A percentile compares a stretch with the other conserved stretches of the same genome.
These are phyloP conservation scores for Nakazawaea pomicola DNA, from an alignment of 805 yeast species.

Conservation along the genomic window DNA sequence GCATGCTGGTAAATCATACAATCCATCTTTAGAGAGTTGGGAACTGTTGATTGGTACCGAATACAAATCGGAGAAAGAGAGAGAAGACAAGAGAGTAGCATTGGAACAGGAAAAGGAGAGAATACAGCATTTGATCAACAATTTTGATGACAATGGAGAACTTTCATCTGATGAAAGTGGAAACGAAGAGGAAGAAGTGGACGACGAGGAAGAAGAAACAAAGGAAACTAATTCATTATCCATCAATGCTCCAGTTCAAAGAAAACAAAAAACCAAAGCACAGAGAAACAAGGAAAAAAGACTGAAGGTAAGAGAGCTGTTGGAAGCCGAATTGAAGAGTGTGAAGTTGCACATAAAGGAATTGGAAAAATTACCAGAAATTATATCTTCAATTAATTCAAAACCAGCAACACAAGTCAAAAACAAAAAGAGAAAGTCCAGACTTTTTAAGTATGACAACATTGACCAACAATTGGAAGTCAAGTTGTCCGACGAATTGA, in stretches of 20 bases:
- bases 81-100: conserved; percentile 58
- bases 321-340: conserved; percentile 49
- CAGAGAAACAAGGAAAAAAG: conserved; percentile 69
- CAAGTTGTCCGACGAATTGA: conserved; percentile 83
- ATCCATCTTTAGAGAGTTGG: conserved; percentile 87
- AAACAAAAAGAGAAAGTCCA: conserved; percentile 26
- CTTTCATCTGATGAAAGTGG: conserved; percentile 32
- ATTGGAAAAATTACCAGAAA: conserved; percentile 45
- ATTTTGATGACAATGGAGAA: conserved; percentile 55
- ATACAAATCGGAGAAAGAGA: conserved; percentile 56
- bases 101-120: conserved; percentile 59
- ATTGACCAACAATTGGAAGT: conserved; percentile 54
- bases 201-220: conserved; percentile 28
- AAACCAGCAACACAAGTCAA: conserved; percentile 17
- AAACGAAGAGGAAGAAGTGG: conserved; percentile 34
- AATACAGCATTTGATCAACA: conserved; percentile 61
- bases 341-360: conserved; percentile 59
- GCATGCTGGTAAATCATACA: conserved; percentile 87
- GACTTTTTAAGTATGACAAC: conserved; percentile 37
- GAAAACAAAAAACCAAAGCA: conserved; percentile 69
- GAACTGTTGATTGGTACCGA: conserved; percentile 62
- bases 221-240: conserved; percentile 47
- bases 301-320: conserved; percentile 51
- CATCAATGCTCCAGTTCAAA: conserved; percentile 61
- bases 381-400: conserved; percentile 27